phyloP scores from a whole-genome alignment of 1,284 basidiomycete genomes.

The Malassezia nana region DNA sequence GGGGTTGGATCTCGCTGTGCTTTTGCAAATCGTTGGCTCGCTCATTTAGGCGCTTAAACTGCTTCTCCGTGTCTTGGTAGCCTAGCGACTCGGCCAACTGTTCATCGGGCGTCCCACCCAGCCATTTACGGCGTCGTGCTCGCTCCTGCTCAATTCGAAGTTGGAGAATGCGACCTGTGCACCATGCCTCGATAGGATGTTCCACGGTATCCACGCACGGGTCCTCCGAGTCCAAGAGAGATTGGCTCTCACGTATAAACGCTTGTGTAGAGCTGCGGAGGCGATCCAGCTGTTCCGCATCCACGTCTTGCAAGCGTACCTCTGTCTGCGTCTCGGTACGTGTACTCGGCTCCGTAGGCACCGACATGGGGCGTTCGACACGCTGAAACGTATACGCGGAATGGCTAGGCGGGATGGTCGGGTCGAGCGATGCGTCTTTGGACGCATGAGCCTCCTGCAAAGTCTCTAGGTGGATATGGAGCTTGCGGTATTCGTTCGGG shows the following conservation, averaged over 20 bases:
- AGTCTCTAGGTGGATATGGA: neutral
- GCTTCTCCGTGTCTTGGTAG: constrained; percentile 18
- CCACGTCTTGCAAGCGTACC: neutral
- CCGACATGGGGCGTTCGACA: neutral
- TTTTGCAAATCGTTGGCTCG: constrained; percentile 32
- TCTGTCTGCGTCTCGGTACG: neutral
- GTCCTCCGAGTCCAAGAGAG: constrained; percentile 22
- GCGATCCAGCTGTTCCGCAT: constrained; percentile 16
- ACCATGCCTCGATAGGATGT: constrained; percentile 32
- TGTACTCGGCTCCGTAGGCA: neutral
- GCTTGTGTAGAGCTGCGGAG: constrained; percentile 16
- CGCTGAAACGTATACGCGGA: constrained; percentile 30
- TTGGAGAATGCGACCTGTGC: constrained; percentile 25
- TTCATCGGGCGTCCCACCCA: constrained; percentile 12
- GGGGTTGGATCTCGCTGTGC: constrained; percentile 31
- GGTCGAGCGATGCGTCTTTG: constrained; percentile 20
- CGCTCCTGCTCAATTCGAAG: constrained; percentile 38
- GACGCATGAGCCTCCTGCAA: neutral
- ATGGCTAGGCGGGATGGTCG: constrained; percentile 28
- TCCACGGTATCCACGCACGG: constrained; percentile 30
- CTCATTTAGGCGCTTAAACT: constrained; percentile 20
- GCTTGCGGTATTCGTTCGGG: neutral
- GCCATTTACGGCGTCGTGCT: constrained; percentile 27
- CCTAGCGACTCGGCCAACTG: constrained; percentile 16
- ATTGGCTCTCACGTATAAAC: constrained; percentile 16